Evolutionary conservation across 2,329 filamentous ascomycete genomes (phyloP), one percentile per base, ranked within the genome.

Genomic region (Aureobasidium sp.): DNA sequence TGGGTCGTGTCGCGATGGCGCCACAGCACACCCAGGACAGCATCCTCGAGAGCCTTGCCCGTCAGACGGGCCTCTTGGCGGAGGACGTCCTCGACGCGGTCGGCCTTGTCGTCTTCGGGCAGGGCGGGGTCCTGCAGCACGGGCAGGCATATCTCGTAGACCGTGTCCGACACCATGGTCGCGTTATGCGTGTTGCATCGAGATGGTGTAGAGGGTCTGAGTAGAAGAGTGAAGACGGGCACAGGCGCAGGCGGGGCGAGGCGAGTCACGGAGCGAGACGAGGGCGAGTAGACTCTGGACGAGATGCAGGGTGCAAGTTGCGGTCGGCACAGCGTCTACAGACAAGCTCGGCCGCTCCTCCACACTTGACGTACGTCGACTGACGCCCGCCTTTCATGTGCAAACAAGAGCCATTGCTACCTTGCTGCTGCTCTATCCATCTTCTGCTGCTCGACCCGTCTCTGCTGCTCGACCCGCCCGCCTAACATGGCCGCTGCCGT

Each of bases 21-120:
- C 93, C 93, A 97, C 67, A 97, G 81, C 49, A 91, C 89, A 73
- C 96, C 91, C 64, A 99, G 81, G 62, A 97, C 87, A 42, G 89
- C 88, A 79, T 97, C 94, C 72, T 97, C 94, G 61, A 97, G 83
- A 25, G 87, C 83, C 67, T 86, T 79, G 63, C 91, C 93, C 20
- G 83, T 84, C 67, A 97, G 79, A 52, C 67, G 69, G 34, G 81
- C 83, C 76, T 92, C 86, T 68, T 86, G 87, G 75, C 86, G 87
- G 70, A 97, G 81, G 59, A 97, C 81, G 67, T 91, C 89, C 77
- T 97, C 92, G 59, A 97, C 81, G 76, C 85, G 89, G 76, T 97
- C 93, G 53, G 90, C 93, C 81, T 94, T 96, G 72, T 97, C 93
- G 76, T 99, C 94, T 66, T 97, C 94, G 70, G 96, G 90, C 65